Evolutionary conservation across 257 asterid species (phyloP).

Genomic region (Rehmannia glutinosa): DNA sequence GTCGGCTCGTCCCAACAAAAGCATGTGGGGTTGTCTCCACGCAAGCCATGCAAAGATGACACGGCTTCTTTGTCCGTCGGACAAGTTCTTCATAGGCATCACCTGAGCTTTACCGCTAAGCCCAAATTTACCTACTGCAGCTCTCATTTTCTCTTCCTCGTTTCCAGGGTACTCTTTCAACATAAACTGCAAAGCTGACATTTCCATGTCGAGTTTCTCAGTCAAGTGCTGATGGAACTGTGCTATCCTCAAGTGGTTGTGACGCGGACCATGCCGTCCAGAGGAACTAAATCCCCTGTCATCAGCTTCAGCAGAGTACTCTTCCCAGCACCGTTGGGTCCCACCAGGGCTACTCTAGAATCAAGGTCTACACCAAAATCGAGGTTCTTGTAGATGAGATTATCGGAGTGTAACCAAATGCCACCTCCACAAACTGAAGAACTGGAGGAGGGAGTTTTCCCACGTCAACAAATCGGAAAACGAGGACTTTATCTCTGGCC

Average conservation of each 20-base stretch:
- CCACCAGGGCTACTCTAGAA: constrained; percentile 91
- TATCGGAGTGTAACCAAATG: constrained; percentile 85
- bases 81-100: constrained; percentile 91
- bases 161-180: constrained; percentile 81
- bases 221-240: constrained; percentile 94
- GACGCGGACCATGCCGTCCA: constrained; percentile 94
- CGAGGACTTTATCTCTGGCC: constrained; percentile 59
- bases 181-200: constrained; percentile 79
- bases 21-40: constrained; percentile 83
- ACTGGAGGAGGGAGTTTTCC: constrained; percentile 99
- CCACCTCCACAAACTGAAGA: constrained; percentile 85
- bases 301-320: constrained; percentile 94
- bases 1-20: constrained; percentile 93
- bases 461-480: constrained; percentile 76
- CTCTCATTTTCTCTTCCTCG: constrained; percentile 94
- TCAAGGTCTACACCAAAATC: constrained; percentile 98
- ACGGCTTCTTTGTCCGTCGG: constrained; percentile 89
- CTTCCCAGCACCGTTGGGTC: constrained; percentile 99
- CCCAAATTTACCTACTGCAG: constrained; percentile 84
- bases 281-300: constrained; percentile 88
- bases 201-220: constrained; percentile 81
- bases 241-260: constrained; percentile 84
- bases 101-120: constrained; percentile 89
- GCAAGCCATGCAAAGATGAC: constrained; percentile 98
- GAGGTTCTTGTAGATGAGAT: constrained; percentile 75